These are phyloP conservation scores for Amesomyces nigricolor DNA, from an alignment of 2,329 filamentous ascomycete genomes.

Conservation along the genomic window DNA sequence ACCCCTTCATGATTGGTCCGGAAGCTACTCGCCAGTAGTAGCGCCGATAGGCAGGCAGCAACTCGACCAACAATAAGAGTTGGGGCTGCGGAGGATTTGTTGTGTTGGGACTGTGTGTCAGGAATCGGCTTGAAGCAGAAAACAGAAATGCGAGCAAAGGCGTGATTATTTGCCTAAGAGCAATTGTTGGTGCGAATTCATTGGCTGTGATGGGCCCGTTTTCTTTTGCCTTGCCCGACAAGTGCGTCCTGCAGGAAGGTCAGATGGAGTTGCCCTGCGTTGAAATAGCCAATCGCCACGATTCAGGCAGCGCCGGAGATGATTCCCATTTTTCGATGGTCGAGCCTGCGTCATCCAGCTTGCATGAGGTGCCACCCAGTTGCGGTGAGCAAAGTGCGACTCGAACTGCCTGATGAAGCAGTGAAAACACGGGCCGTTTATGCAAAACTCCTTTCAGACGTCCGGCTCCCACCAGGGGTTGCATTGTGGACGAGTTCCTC, in stretches of 20 bases:
- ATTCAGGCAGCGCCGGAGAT: constrained; percentile 3
- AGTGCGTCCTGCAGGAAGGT: neutral
- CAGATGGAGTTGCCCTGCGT: neutral
- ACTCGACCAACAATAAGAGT: neutral
- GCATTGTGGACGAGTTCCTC: too few relatives aligned
- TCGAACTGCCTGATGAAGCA: neutral
- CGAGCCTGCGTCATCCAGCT: neutral
- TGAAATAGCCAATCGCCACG: neutral
- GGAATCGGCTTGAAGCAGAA: constrained; percentile 3
- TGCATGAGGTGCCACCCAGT: neutral
- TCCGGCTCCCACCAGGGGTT: too few relatives aligned
- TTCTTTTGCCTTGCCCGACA: neutral
- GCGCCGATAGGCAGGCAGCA: neutral
- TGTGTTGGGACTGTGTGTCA: constrained; percentile 1
- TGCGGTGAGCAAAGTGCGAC: neutral
- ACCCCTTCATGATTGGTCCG: neutral
- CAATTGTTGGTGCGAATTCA: neutral
- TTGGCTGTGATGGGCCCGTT: neutral
- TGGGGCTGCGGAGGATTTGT: neutral
- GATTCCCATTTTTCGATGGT: constrained; percentile 1
- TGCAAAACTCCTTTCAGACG: neutral
- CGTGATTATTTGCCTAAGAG: neutral
- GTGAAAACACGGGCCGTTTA: neutral
- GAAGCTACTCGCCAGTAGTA: neutral
- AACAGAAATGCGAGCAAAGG: neutral